These are phyloP conservation scores for Penicillium janthinellum DNA, from an alignment of 2,329 filamentous ascomycete genomes.

Conservation along the genomic window DNA sequence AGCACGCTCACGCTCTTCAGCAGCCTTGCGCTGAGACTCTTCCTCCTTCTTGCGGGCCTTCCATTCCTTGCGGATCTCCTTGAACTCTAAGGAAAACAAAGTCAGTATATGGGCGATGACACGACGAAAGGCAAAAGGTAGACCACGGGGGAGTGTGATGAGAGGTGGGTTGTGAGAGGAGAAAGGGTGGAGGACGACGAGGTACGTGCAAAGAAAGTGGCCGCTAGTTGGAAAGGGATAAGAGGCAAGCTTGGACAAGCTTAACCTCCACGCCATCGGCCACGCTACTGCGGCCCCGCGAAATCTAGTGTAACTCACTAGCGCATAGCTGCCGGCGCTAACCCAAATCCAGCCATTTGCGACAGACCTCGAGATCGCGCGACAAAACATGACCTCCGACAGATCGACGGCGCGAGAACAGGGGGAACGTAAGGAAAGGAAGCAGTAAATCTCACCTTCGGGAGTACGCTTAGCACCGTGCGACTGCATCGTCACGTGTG, in stretches of 20 bases:
- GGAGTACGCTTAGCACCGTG: constrained; percentile 93
- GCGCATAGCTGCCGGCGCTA: constrained; percentile 41
- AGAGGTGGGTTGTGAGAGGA: background rate
- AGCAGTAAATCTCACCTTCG: constrained; percentile 70
- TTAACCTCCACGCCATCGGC: constrained; percentile 51
- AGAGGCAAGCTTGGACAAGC: constrained; percentile 27
- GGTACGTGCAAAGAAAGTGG: background rate
- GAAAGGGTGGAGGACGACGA: background rate
- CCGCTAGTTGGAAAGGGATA: constrained; percentile 20
- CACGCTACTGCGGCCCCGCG: constrained; percentile 58
- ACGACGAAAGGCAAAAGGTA: background rate
- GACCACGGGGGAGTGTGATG: background rate
- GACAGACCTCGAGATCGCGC: constrained; percentile 29
- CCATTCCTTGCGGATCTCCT: constrained; percentile 99
- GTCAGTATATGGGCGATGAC: constrained; percentile 20
- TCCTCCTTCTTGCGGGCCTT: constrained; percentile 99
- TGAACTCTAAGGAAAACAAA: constrained; percentile 72
- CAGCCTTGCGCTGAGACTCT: constrained; percentile 82
- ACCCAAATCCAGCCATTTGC: constrained; percentile 43
- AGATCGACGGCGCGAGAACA: background rate
- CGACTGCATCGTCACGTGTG: constrained; percentile 98
- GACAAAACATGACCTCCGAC: constrained; percentile 10
- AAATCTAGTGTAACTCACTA: constrained; percentile 53
- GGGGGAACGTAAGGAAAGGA: constrained; percentile 6
- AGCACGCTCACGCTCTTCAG: constrained; percentile 79